Base-by-base conservation (phyloP, 1,139 yeast genomes). In the Trichomonascaceae sp. region DNA sequence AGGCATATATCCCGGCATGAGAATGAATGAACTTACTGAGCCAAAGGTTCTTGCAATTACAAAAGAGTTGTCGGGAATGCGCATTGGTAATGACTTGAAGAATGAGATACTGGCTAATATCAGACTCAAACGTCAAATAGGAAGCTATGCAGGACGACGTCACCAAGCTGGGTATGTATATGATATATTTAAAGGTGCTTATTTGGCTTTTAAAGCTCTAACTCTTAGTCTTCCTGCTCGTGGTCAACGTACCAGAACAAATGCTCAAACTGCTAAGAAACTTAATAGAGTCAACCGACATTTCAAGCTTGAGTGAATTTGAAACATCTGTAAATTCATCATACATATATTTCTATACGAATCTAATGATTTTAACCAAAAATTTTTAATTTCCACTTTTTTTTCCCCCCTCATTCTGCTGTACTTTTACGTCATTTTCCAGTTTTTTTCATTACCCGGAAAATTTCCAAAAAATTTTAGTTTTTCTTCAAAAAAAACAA, bases 191-290 rank as follows among this genome's bases (percentile, higher is more conserved):
- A 6, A 2, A 13, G 18, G 18, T 32, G 9, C 10, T 44, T 17
- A 13, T 27, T 12, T 5, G 24, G 3, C 4, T 10, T 46, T n/a
- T 24, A 5, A 30, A 18, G 24, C 27, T 24, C 45, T 48, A 48
- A 48, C 50, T 39, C 6, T 4, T 41, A 51, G 69, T 41, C 60
- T 68, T 55, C 98, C 98, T 19, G 98, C 90, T 44, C 84, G 86
- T 68, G 99, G 99, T 65, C 99, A 93, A 77, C 80, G 85, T 59
- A 93, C 99, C 18, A 84, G 89, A 75, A 88, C 86, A 59, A 93
- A 93, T 68, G 96, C 95, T 32, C 78, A 79, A 66, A 93, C 96
- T 24, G 99, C 99, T 39, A 83, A 83, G 73, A 85, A 82, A 71
- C 80, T 91, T 71, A 93, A 93, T 73, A 83, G 80, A 65, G 71